Evolutionary conservation across 1,284 basidiomycete species (phyloP).

Genomic region (Cutaneotrichosporon mucoides): DNA sequence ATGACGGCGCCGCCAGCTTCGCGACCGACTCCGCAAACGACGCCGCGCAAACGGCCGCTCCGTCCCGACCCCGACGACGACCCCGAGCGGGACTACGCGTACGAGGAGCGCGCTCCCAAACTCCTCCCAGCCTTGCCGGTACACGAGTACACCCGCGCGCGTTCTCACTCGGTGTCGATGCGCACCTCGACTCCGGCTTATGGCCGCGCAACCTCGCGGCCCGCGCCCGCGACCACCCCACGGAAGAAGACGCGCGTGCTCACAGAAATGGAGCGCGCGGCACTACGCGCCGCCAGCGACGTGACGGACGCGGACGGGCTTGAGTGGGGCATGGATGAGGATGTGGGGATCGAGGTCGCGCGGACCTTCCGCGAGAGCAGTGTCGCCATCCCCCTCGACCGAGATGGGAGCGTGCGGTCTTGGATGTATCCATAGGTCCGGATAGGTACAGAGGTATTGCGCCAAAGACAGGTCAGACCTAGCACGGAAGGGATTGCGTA

Average conservation of each 20-base stretch:
- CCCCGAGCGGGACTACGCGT: too few species aligned
- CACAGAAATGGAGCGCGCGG: constrained; percentile 6
- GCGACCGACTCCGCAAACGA: background rate
- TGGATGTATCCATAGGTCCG: constrained; percentile 1
- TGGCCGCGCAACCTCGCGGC: background rate
- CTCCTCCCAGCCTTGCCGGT: background rate
- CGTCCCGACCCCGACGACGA: background rate
- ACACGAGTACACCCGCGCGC: background rate
- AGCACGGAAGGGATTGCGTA: too few species aligned
- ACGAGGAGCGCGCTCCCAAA: too few species aligned
- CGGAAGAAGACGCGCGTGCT: constrained; percentile 18
- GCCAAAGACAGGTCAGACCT: too few species aligned
- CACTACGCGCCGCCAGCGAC: constrained; percentile 2
- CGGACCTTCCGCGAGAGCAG: constrained; percentile 36
- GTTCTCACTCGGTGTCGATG: background rate
- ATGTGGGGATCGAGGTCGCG: constrained; percentile 26
- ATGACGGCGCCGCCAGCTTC: background rate
- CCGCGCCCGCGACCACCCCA: background rate
- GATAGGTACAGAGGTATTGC: too few species aligned
- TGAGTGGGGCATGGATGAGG: constrained; percentile 42
- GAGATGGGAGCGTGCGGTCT: background rate
- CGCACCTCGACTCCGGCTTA: background rate
- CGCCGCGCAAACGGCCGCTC: constrained; percentile 3
- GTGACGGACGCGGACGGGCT: constrained; percentile 25
- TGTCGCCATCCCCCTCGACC: constrained; percentile 10